Conservation (phyloP, 1,284 basidiomycete species). For the Bondarzewia mesenterica region DNA sequence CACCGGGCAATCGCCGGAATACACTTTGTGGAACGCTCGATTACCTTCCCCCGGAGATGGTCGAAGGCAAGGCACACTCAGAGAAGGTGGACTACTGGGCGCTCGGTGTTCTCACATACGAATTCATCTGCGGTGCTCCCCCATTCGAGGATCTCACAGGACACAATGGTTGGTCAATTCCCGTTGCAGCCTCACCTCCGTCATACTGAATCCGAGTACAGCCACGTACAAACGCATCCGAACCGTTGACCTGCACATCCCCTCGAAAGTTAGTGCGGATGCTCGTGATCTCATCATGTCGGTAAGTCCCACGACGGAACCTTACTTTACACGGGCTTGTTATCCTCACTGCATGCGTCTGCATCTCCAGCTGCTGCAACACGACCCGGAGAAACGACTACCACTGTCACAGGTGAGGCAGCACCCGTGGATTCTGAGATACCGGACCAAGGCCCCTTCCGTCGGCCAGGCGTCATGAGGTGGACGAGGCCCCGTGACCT, state of each 20-base stretch:
- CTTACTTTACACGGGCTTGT: constrained; percentile 10
- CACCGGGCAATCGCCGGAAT: constrained; percentile 81
- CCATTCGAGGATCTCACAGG: constrained; percentile 90
- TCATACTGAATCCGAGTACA: constrained; percentile 18
- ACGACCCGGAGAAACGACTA: constrained; percentile 79
- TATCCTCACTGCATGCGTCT: not conserved
- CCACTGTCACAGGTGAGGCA: constrained; percentile 73
- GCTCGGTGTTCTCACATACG: constrained; percentile 91
- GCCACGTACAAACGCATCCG: constrained; percentile 87
- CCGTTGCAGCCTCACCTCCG: constrained; percentile 1
- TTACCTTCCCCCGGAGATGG: constrained; percentile 98
- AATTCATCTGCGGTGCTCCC: constrained; percentile 88
- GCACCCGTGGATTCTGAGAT: constrained; percentile 84
- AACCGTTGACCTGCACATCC: constrained; percentile 77
- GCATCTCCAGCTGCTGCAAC: constrained; percentile 69
- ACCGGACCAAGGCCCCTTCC: not conserved
- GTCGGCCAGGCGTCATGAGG: not conserved
- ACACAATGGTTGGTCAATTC: constrained; percentile 50
- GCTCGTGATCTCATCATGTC: constrained; percentile 59
- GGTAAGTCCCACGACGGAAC: constrained; percentile 24
- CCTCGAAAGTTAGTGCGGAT: constrained; percentile 52
- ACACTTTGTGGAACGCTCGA: constrained; percentile 95
- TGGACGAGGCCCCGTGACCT: not conserved
- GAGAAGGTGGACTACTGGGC: constrained; percentile 97
- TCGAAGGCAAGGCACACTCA: constrained; percentile 81